Evolutionary conservation across 169 alveolate species (phyloP).

Genomic region (Condylostoma magnum): DNA sequence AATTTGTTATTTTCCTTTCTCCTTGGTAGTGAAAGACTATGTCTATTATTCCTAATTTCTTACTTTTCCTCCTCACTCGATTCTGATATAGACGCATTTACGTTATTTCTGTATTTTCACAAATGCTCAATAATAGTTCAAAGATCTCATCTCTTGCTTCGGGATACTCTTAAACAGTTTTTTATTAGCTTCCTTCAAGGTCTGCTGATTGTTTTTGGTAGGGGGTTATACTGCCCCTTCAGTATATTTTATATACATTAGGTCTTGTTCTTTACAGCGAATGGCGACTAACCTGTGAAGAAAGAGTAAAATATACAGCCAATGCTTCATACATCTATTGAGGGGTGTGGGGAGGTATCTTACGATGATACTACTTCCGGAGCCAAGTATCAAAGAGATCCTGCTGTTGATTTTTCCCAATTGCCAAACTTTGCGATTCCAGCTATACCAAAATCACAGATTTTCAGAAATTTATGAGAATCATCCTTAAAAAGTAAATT

Average conservation of each 20-base stretch:
- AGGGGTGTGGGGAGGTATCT: neutral
- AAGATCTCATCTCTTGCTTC: neutral
- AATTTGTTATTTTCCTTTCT: neutral
- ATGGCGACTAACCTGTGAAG: neutral
- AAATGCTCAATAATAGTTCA: neutral
- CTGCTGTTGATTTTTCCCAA: constrained; percentile 4
- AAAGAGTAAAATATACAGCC: constrained; percentile 14
- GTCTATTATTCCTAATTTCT: neutral
- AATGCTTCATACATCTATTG: constrained; percentile 12
- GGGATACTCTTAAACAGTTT: neutral
- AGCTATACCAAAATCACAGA: constrained; percentile 73
- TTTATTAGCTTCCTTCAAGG: constrained; percentile 2
- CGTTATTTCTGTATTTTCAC: neutral
- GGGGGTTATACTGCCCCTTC: neutral
- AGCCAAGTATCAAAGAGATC: constrained; percentile 10
- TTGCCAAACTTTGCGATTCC: constrained; percentile 28
- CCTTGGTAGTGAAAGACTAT: neutral
- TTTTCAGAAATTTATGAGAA: constrained; percentile 29
- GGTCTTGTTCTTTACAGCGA: neutral
- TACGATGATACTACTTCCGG: constrained; percentile 5
- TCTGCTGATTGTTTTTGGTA: neutral
- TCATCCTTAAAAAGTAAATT: constrained; percentile 52
- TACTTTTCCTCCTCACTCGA: neutral
- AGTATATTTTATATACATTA: neutral
- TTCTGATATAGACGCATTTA: neutral